These are phyloP conservation scores for Saururus chinensis DNA, from an alignment of 164 flowering plant genomes.

Conservation along the genomic window DNA sequence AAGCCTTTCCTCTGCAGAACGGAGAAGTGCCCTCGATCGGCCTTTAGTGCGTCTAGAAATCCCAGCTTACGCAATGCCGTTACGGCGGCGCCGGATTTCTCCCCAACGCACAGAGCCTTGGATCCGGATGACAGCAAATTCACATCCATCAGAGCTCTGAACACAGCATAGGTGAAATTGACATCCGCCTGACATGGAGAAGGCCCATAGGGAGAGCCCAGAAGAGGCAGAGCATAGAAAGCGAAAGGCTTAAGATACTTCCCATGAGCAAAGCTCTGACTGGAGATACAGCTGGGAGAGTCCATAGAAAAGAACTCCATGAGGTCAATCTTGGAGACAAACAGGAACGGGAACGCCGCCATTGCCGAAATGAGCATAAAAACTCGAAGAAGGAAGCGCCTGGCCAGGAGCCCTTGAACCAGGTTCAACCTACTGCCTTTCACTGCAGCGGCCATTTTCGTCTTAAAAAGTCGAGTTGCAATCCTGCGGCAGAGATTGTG, in stretches of 20 bases:
- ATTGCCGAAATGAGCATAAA: slow-evolving; percentile 34
- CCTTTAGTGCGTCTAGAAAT: slow-evolving; percentile 25
- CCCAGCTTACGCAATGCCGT: slow-evolving; percentile 48
- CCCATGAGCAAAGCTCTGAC: slow-evolving; percentile 6
- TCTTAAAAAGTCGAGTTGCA: too few relatives aligned
- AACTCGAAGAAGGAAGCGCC: slow-evolving; percentile 39
- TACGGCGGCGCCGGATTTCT: slow-evolving; percentile 40
- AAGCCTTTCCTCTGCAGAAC: slow-evolving; percentile 22
- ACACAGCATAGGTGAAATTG: slow-evolving; percentile 34
- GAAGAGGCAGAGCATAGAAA: slow-evolving; percentile 5
- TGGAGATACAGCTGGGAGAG: slow-evolving; percentile 20
- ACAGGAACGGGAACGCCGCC: slow-evolving; percentile 32
- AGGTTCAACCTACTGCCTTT: slow-evolving; percentile 35
- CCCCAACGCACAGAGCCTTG: slow-evolving; percentile 68
- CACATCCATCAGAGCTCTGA: slow-evolving; percentile 47
- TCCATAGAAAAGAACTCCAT: slow-evolving; percentile 12
- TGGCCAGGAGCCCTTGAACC: slow-evolving; percentile 41
- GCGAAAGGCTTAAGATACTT: slow-evolving; percentile 17
- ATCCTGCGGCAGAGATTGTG: too few relatives aligned
- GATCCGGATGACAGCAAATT: slow-evolving; percentile 33
- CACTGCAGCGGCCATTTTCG: slow-evolving; percentile 23
- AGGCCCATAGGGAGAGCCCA: neutral
- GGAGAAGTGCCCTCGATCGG: slow-evolving; percentile 35
- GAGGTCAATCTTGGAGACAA: slow-evolving; percentile 14
- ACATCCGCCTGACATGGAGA: slow-evolving; percentile 23